Conservation (phyloP, 2,329 filamentous ascomycete genomes). For the Acephala macrosclerotiorum region DNA sequence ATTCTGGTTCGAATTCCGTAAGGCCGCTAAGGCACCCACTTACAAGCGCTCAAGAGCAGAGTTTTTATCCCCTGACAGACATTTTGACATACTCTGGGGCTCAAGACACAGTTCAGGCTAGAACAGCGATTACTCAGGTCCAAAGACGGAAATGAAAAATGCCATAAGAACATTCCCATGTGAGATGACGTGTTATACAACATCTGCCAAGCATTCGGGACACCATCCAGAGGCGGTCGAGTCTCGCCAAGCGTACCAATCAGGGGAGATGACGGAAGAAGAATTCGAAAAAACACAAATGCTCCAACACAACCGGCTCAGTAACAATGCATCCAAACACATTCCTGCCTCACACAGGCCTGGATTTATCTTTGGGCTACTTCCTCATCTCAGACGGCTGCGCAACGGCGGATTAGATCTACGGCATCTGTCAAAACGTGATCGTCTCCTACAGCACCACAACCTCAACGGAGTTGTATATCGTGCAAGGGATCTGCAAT, state of each 20-base stretch:
- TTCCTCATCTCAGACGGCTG: constrained; percentile 73
- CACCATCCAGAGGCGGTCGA: constrained; percentile 59
- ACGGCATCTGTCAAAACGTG: constrained; percentile 69
- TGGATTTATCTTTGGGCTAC: constrained; percentile 69
- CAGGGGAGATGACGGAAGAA: constrained; percentile 59
- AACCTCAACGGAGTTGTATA: constrained; percentile 69
- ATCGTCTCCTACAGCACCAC: constrained; percentile 71
- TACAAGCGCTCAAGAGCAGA: no score
- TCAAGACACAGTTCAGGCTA: no score
- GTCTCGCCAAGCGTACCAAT: constrained; percentile 55
- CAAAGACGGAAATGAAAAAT: no score
- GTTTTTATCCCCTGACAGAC: no score
- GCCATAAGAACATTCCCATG: no score
- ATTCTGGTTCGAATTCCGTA: no score
- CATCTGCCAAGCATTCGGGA: constrained; percentile 63
- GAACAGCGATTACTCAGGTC: no score
- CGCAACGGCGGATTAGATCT: constrained; percentile 74
- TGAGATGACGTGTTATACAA: no score
- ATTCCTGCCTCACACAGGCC: constrained; percentile 71
- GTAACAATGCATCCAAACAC: constrained; percentile 65
- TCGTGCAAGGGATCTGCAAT: constrained; percentile 70
- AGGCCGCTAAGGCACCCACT: no score
- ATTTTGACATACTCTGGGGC: no score
- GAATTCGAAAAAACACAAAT: constrained; percentile 68
- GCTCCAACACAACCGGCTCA: constrained; percentile 67